These are phyloP conservation scores for Oryza punctata DNA, from an alignment of 176 grass and related monocot genomes.

Conservation along the genomic window DNA sequence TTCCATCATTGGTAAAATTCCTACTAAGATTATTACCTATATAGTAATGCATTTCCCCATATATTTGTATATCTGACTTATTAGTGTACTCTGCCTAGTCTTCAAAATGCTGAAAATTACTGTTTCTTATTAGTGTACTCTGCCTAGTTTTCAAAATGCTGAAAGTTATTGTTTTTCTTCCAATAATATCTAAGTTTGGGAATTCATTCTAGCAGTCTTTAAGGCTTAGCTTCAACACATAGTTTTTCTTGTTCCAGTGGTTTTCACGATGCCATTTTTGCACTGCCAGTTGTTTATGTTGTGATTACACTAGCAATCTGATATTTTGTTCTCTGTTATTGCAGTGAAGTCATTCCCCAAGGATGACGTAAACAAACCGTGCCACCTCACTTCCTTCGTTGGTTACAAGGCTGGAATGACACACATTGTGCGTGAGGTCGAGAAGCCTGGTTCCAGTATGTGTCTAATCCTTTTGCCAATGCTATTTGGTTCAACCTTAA, in stretches of 20 bases:
- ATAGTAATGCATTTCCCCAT: no score
- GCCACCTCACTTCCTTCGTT: slow-evolving; percentile 87
- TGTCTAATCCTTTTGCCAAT: not conserved
- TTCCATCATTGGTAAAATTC: no score
- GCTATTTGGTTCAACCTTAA: not conserved
- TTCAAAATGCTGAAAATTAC: not conserved
- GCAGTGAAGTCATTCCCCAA: slow-evolving; percentile 91
- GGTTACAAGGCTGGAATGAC: slow-evolving; percentile 99
- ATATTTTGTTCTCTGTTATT: slow-evolving; percentile 8
- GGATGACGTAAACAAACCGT: slow-evolving; percentile 64
- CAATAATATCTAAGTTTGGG: not conserved
- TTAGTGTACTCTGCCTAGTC: not conserved
- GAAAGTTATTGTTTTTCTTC: not conserved
- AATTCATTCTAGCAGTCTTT: not conserved
- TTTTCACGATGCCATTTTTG: not conserved
- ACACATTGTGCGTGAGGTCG: slow-evolving; percentile 94
- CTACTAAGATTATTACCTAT: no score
- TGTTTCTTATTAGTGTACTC: not conserved
- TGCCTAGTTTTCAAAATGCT: not conserved
- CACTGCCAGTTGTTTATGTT: not conserved
- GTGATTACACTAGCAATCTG: not conserved
- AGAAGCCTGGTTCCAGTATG: slow-evolving; percentile 77
- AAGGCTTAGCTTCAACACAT: not conserved
- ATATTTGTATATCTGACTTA: no score
- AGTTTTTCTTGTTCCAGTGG: not conserved